Conservation (phyloP, 495 filamentous ascomycete genomes). For the Diplogelasinospora grovesii region DNA sequence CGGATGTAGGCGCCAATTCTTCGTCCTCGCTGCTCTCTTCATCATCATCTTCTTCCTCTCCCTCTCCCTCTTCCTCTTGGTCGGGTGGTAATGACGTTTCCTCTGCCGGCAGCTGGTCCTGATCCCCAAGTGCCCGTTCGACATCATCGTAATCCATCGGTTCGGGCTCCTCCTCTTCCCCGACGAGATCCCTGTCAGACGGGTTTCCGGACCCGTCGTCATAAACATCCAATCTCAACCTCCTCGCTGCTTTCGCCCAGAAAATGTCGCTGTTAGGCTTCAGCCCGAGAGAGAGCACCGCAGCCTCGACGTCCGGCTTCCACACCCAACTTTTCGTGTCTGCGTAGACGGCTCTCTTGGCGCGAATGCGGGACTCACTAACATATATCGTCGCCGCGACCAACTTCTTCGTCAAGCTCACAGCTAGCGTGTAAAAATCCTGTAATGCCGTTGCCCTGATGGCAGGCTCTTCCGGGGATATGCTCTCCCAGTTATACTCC, state of each 20-base stretch:
- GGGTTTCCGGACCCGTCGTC: slow-evolving; percentile 25
- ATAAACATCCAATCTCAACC: slow-evolving; percentile 51
- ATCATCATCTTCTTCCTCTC: slow-evolving; percentile 12
- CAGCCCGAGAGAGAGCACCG: slow-evolving; percentile 47
- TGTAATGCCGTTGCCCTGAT: slow-evolving; percentile 60
- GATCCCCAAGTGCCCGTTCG: slow-evolving; percentile 31
- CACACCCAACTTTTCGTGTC: slow-evolving; percentile 36
- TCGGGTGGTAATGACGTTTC: slow-evolving; percentile 2
- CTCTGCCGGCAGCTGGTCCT: slow-evolving; percentile 8
- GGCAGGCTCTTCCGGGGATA: slow-evolving; percentile 49
- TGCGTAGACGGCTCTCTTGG: slow-evolving; percentile 30
- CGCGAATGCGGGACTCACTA: slow-evolving; percentile 49
- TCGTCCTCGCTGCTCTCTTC: slow-evolving; percentile 16
- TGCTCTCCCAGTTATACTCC: slow-evolving; percentile 60
- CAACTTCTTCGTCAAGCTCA: slow-evolving; percentile 62
- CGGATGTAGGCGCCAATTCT: too few species aligned
- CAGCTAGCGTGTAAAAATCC: slow-evolving; percentile 64
- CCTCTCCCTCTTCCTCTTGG: slow-evolving; percentile 16
- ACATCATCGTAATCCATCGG: slow-evolving; percentile 48
- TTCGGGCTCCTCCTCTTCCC: slow-evolving; percentile 10
- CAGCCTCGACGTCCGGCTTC: slow-evolving; percentile 57
- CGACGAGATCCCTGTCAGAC: slow-evolving; percentile 6
- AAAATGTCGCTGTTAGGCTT: slow-evolving; percentile 38
- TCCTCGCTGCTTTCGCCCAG: slow-evolving; percentile 55
- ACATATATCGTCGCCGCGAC: slow-evolving; percentile 60